Base-by-base conservation (phyloP, 2,329 filamentous ascomycete species). In the Neoarthrinium moseri region DNA sequence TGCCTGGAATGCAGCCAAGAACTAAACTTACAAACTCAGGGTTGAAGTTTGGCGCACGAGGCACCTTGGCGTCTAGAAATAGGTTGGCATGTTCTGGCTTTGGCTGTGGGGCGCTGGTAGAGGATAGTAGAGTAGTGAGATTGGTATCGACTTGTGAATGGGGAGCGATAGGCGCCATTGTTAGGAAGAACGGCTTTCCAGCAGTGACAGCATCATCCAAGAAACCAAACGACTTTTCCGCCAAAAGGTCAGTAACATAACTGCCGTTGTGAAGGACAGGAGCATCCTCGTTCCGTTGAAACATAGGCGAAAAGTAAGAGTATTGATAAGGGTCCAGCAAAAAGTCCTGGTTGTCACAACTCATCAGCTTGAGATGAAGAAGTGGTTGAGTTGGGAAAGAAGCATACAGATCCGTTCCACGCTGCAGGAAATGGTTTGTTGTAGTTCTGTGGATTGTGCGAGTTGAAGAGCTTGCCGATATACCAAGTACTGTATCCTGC, bases 401-500 rank as follows among this genome's bases (percentile, higher is more conserved):
- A 15, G 11, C 21, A 10, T n/a, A 27, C n/a, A 5, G 75, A 80
- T 6, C 70, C 72, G 11, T 73, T 85, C 71, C 80, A 88, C 1
- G 83, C 84, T 1, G 70, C 72, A 0, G 77, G 72, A 33, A 66
- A 72, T 0, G 83, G 77, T 4, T 70, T 67, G 56, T 84, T 66
- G 57, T 86, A 89, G 48, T 85, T 88, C 1, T 71, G 56, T 2
- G 78, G 69, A 0, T 69, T 78, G 42, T 87, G 83, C 0, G 75
- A 71, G 52, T 89, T 89, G 66, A 86, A 84, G 4, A 88, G 69
- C 58, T 90, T 89, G n/a, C 83, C 86, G 0, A 79, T 80, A 55
- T 89, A 89, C 56, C 86, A 88, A 0, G 85, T 88, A 52, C 80
- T 78, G 58, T 89, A 89, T 0, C 84, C 84, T 0, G 77, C 79